A percentile compares a stretch with the other conserved stretches of the same genome.
phyloP scores from a whole-genome alignment of 2,329 filamentous ascomycete species.

The Raffaelea albimanens region DNA sequence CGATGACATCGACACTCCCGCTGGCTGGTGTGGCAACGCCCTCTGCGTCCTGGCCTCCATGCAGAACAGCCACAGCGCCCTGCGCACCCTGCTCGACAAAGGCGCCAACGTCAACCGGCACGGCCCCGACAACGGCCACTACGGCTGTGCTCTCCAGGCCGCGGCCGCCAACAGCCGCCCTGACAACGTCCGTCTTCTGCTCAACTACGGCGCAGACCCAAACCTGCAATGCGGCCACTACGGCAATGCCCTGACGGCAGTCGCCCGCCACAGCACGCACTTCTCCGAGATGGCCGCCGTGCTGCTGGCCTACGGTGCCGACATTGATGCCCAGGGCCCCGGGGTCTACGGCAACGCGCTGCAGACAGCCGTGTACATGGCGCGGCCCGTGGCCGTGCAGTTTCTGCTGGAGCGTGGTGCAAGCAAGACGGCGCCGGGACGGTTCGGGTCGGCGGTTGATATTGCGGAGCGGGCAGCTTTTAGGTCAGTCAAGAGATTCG shows the following conservation, averaged over 20 bases:
- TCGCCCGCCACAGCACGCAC: not conserved
- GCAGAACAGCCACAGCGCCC: not conserved
- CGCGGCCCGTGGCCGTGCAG: not conserved
- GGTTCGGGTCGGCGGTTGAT: not conserved
- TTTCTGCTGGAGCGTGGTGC: not conserved
- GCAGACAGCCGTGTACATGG: not conserved
- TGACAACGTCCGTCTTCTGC: not conserved
- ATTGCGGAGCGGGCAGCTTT: too few relatives aligned
- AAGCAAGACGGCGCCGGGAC: not conserved
- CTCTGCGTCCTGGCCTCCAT: not conserved
- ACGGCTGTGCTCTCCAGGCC: not conserved
- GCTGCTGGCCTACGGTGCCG: not conserved
- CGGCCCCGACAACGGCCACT: not conserved
- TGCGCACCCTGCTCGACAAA: conserved; percentile 28
- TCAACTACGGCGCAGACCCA: not conserved
- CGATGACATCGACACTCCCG: too few relatives aligned
- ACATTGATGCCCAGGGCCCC: not conserved
- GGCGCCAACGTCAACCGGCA: not conserved
- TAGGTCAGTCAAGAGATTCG: too few relatives aligned
- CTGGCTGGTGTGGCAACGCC: not conserved
- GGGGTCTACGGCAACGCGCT: not conserved
- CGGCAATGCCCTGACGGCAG: not conserved
- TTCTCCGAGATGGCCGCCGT: not conserved
- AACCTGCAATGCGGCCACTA: not conserved
- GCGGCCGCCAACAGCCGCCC: not conserved